Evolutionary conservation across 495 filamentous ascomycete genomes (phyloP).

Genomic region (Aspergillus bertholletiae): DNA sequence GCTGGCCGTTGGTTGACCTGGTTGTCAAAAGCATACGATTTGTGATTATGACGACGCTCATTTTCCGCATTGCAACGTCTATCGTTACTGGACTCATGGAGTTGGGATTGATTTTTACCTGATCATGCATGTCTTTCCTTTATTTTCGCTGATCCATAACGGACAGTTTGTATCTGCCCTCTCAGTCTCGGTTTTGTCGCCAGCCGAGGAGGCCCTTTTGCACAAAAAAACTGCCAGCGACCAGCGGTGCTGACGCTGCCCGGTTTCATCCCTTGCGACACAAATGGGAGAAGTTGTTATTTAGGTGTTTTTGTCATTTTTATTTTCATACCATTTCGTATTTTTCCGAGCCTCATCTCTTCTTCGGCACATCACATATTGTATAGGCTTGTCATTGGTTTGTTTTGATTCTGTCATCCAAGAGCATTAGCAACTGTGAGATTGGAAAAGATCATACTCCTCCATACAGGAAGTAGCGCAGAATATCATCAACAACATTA

Average conservation of each 20-base stretch:
- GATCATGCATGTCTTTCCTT: slow-evolving; percentile 17
- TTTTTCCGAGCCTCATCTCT: not conserved
- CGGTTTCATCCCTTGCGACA: not conserved
- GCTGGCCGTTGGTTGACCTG: slow-evolving; percentile 44
- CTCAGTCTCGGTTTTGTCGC: slow-evolving; percentile 11
- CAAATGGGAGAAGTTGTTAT: slow-evolving; percentile 2
- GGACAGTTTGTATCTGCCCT: not conserved
- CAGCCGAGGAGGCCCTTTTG: not conserved
- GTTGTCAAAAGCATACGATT: slow-evolving; percentile 39
- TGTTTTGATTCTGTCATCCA: not conserved
- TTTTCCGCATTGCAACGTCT: slow-evolving; percentile 20
- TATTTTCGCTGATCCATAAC: slow-evolving; percentile 1
- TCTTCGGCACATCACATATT: not conserved
- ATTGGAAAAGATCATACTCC: not conserved
- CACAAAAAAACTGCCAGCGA: slow-evolving; percentile 5
- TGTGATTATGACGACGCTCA: slow-evolving; percentile 29
- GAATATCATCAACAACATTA: not conserved
- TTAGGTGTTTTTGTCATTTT: not conserved
- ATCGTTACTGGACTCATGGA: slow-evolving; percentile 18
- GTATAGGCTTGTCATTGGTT: slow-evolving; percentile 4
- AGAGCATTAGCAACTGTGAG: not conserved
- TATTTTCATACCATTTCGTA: not conserved
- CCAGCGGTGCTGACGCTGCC: slow-evolving; percentile 17
- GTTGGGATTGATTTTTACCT: slow-evolving; percentile 17
- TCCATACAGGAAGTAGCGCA: slow-evolving; percentile 3